A percentile compares a stretch with the other conserved stretches of the same genome.
phyloP scores from a whole-genome alignment of 1,284 basidiomycete species.

The Heterobasidion irregulare region DNA sequence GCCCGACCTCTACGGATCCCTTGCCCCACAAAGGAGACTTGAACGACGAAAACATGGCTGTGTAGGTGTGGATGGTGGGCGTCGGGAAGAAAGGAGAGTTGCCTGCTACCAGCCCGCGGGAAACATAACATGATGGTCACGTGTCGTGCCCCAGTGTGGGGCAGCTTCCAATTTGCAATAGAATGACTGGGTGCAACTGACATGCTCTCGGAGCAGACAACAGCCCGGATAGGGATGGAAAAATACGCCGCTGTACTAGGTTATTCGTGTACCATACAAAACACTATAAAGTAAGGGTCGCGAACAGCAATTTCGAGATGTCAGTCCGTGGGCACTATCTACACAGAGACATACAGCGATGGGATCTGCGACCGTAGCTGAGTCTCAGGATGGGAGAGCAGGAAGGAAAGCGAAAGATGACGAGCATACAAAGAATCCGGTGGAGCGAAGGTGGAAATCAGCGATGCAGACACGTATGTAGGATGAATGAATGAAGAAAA shows the following conservation, averaged over 20 bases:
- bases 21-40: conserved; percentile 24
- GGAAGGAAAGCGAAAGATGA: not conserved
- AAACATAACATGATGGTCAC: not conserved
- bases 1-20: conserved; percentile 48
- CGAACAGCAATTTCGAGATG: not conserved
- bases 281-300: not conserved
- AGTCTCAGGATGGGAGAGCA: not conserved
- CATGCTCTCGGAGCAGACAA: too few relatives aligned
- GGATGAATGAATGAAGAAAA: not conserved
- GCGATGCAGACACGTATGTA: not conserved
- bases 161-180: too few relatives aligned
- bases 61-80: not conserved
- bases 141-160: not conserved
- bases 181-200: too few relatives aligned
- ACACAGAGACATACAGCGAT: not conserved
- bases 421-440: not conserved
- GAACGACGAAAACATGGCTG: not conserved
- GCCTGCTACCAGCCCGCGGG: not conserved
- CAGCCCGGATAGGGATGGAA: too few relatives aligned
- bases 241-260: not conserved
- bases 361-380: not conserved
- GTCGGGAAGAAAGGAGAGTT: not conserved
- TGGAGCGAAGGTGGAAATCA: not conserved
- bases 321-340: too few relatives aligned
- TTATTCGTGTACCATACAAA: not conserved